These are phyloP conservation scores for Curvularia spicifera DNA, from an alignment of 2,329 filamentous ascomycete species.

Conservation along the genomic window DNA sequence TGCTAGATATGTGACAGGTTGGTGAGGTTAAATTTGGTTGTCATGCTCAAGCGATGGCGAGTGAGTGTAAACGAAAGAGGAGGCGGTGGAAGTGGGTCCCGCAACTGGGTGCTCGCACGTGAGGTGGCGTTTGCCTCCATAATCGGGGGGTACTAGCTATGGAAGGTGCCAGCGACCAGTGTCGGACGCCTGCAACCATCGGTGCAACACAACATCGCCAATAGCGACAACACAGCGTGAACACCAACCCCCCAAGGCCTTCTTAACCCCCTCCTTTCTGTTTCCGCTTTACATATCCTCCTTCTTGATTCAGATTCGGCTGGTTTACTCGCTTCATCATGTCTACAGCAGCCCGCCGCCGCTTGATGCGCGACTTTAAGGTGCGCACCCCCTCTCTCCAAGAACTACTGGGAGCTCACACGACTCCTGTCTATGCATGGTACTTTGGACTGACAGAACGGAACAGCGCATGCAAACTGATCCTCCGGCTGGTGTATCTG, in stretches of 20 bases:
- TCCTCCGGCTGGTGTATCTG: constrained; percentile 93
- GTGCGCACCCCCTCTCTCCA: constrained; percentile 57
- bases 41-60: not conserved
- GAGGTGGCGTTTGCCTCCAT: constrained; percentile 24
- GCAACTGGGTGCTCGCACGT: constrained; percentile 15
- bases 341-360: constrained; percentile 94
- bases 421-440: not conserved
- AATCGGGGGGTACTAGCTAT: constrained; percentile 11
- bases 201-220: constrained; percentile 13
- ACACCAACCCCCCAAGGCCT: not conserved
- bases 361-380: constrained; percentile 99
- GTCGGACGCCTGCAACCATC: constrained; percentile 13
- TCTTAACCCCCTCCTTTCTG: not conserved
- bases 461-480: constrained; percentile 97
- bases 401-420: constrained; percentile 8
- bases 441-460: constrained; percentile 17
- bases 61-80: not conserved
- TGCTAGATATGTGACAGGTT: not conserved
- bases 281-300: not conserved
- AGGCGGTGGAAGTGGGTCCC: not conserved
- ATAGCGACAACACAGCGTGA: constrained; percentile 6
- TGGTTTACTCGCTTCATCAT: constrained; percentile 52
- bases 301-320: not conserved
- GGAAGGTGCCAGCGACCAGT: constrained; percentile 11
- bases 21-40: not conserved